Base-by-base conservation (phyloP, 2,329 filamentous ascomycete species). In the Apiospora sp. region DNA sequence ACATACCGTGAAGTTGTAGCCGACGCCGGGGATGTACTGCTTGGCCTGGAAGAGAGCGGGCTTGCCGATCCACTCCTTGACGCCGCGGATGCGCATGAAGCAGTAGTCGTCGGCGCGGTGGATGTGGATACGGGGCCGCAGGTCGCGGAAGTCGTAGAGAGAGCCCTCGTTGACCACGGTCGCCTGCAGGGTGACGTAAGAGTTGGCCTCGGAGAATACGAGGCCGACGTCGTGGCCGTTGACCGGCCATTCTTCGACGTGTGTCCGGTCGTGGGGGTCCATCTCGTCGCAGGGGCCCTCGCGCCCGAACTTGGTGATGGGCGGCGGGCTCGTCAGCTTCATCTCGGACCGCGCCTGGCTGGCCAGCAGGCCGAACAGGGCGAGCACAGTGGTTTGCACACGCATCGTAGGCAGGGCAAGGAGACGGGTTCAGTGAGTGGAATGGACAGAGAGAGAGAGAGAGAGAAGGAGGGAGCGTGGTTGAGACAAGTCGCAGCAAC, bases 61-160 rank as follows among this genome's bases (percentile, higher is more conserved):
- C n/a, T 54, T n/a, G 44, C 68, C 68, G 44, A 54, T 51, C 68
- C 68, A 70, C 19, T 49, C 34, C 48, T 43, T 10, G 48, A 70
- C 19, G 10, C 68, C 68, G 19, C 48, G 27, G 48, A 70, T 58
- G 48, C 68, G 68, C 46, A 54, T 70, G 48, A 43, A 54, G 68
- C 68, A 70, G 10, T 51, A 41, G 46, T 70, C 68, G 48, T 43
- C 68, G 3, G 44, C 48, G 8, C 27, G 7, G 27, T 5, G 10
- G 30, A 51, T 4, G 27, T 70, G 44, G 19, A 70, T 24, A 8
- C 2, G 7, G 4, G 68, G 34, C 13, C 48, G 68, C 68, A 70
- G n/a, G 27, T 34, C 7, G 2, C 19, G n/a, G 68, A 70, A 70
- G 16, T 49, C 34, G 12, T 51, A 19, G 4, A 54, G 13, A 5